phyloP scores from a whole-genome alignment of 768 basidiomycete species.

The Leucocoprinus sp. region DNA sequence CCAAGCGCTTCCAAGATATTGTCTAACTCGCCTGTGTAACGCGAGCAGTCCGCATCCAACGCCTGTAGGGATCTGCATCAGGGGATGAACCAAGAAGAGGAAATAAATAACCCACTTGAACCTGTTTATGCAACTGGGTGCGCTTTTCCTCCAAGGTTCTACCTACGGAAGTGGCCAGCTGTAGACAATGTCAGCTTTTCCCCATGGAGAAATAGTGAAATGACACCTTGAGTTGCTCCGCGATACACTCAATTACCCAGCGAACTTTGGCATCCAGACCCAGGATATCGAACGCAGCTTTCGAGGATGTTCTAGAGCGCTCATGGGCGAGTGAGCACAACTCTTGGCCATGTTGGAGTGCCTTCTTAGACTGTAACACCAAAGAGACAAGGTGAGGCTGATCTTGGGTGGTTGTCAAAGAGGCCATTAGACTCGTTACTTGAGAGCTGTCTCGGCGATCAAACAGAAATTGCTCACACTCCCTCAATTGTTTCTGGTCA shows the following conservation, averaged over 20 bases:
- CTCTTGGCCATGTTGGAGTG: slow-evolving; percentile 68
- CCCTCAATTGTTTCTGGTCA: too few relatives aligned
- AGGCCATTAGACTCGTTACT: slow-evolving; percentile 2
- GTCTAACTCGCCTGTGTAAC: slow-evolving; percentile 59
- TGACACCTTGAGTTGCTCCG: slow-evolving; percentile 68
- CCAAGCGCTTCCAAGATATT: slow-evolving; percentile 64
- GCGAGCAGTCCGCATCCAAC: slow-evolving; percentile 61
- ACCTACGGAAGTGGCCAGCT: slow-evolving; percentile 69
- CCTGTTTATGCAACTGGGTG: slow-evolving; percentile 46
- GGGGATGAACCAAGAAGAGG: not conserved
- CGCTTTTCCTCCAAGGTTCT: slow-evolving; percentile 72
- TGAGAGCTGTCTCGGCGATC: too few relatives aligned
- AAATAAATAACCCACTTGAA: slow-evolving; percentile 37
- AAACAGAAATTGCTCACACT: too few relatives aligned
- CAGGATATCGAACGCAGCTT: slow-evolving; percentile 61
- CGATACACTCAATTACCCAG: slow-evolving; percentile 68
- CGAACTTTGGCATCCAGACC: slow-evolving; percentile 73
- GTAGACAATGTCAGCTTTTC: not conserved
- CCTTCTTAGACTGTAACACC: slow-evolving; percentile 76
- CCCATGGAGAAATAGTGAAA: not conserved
- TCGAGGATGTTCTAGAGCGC: slow-evolving; percentile 58
- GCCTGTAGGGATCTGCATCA: slow-evolving; percentile 32
- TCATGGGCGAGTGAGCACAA: slow-evolving; percentile 62
- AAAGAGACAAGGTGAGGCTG: slow-evolving; percentile 67
- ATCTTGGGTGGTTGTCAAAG: slow-evolving; percentile 19